Percentiles rank a stretch among this genome's conserved stretches.
Evolutionary conservation across 306 rosid genomes (phyloP).

Genomic region (Prunus kanzakura): DNA sequence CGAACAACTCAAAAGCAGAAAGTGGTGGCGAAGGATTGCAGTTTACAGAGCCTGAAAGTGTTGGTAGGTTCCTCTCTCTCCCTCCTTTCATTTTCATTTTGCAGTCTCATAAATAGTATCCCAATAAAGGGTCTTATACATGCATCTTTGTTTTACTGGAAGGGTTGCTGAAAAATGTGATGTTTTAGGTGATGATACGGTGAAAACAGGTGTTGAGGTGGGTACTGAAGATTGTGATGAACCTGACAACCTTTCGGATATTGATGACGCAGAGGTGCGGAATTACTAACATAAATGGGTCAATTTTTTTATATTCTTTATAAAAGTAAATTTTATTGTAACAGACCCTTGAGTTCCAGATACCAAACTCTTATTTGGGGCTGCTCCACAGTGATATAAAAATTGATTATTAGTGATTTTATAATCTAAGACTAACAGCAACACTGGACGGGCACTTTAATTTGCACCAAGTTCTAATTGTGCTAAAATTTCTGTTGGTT

Average conservation of each 20-base stretch:
- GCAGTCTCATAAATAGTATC: neutral
- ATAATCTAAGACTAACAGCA: neutral
- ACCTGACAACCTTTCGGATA: constrained; percentile 28
- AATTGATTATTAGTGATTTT: neutral
- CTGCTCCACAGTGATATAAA: neutral
- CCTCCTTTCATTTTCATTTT: neutral
- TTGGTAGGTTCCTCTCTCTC: neutral
- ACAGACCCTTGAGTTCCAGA: neutral
- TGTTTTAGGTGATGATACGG: constrained; percentile 18
- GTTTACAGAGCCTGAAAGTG: neutral
- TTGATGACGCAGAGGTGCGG: constrained; percentile 30
- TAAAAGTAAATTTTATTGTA: neutral
- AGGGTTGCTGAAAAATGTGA: neutral
- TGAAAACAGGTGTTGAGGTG: neutral
- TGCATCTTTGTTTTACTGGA: neutral
- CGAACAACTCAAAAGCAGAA: neutral
- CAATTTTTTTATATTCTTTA: neutral
- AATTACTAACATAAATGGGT: neutral
- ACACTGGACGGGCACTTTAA: neutral
- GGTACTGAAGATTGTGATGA: constrained; percentile 15
- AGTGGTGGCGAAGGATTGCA: neutral
- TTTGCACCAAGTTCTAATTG: neutral
- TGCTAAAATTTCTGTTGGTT: neutral
- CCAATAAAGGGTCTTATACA: neutral
- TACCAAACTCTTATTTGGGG: neutral